Evolutionary conservation across 2,329 filamentous ascomycete species (phyloP), one percentile per base, ranked within the genome.

Genomic region (Aschersonia sp.): DNA sequence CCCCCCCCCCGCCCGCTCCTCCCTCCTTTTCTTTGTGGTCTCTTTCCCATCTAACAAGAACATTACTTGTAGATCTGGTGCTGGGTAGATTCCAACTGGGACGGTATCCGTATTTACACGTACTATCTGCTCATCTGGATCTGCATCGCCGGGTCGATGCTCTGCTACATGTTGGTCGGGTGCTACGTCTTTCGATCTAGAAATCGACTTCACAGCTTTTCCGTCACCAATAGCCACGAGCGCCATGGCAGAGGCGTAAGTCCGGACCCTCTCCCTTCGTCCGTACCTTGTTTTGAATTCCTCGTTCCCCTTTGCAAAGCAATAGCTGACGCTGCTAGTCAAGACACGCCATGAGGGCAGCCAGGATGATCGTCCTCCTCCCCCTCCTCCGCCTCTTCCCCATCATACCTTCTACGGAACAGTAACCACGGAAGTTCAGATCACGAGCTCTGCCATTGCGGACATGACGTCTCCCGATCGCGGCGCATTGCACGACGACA

Each of bases 71-170:
- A 79, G 76, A 69, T 80, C 29, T 80, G 76, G 76, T 80, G 76
- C 58, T 80, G 76, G 76, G 77, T 80, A 43, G 69, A 69, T 49
- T 63, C 63, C 35, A 62, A 67, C 35, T 78, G 72, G 72, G 73
- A 73, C 52, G 65, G 68, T 41, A 65, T 79, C 11, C 74, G 76
- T 33, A 79, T 80, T 42, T 79, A 73, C 54, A 73, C 74, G 6
- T 80, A 79, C 58, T 80, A 80, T 57, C 66, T 79, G 52, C 72
- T 77, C 4, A 75, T 79, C 44, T 79, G 76, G 76, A 65, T 74
- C 9, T 80, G 76, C 57, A 78, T 78, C 46, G 59, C 70, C 43
- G 61, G 76, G 10, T 79, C 76, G 0, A 61, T 71, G 12, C 48
- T 74, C 45, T 76, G 78, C 48, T 79, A 80, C 53, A 60, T 72